phyloP scores from a whole-genome alignment of 164 flowering plant species.

The Nymphaea thermarum region DNA sequence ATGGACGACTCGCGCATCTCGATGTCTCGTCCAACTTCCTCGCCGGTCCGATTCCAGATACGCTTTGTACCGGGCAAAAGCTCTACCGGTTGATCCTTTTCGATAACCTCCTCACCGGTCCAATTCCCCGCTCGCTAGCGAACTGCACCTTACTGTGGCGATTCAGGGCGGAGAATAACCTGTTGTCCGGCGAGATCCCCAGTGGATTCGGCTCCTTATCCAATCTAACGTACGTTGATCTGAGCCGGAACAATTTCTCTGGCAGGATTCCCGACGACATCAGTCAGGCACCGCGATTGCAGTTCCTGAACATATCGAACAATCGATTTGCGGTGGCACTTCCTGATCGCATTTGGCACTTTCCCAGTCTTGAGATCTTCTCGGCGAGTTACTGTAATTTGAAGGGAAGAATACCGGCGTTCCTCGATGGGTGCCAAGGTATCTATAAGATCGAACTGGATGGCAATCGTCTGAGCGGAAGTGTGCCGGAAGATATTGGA shows the following conservation, averaged over 20 bases:
- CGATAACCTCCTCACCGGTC: conserved; percentile 39
- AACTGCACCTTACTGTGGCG: conserved; percentile 55
- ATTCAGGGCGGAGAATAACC: conserved; percentile 50
- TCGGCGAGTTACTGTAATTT: conserved; percentile 41
- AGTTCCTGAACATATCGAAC: conserved; percentile 49
- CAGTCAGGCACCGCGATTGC: conserved; percentile 28
- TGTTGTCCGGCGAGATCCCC: conserved; percentile 60
- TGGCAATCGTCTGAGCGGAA: conserved; percentile 46
- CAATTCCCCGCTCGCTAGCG: conserved; percentile 36
- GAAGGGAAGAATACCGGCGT: conserved; percentile 57
- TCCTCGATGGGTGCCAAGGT: conserved; percentile 40
- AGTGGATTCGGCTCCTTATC: conserved; percentile 45
- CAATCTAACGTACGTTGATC: conserved; percentile 54
- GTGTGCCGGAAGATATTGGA: conserved; percentile 68
- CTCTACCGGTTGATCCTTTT: conserved; percentile 59
- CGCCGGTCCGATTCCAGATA: conserved; percentile 61
- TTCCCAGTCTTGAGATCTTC: conserved; percentile 55
- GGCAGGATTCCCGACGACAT: conserved; percentile 65
- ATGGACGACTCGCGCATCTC: conserved; percentile 31
- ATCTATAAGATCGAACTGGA: conserved; percentile 67
- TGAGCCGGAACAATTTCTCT: conserved; percentile 52
- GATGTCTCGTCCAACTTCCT: conserved; percentile 74
- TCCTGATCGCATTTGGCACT: conserved; percentile 58
- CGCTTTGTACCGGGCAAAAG: conserved; percentile 48
- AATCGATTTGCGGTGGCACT: conserved; percentile 31